These are phyloP conservation scores for Fusarium fracticaudum DNA, from an alignment of 2,329 filamentous ascomycete genomes.

Conservation along the genomic window DNA sequence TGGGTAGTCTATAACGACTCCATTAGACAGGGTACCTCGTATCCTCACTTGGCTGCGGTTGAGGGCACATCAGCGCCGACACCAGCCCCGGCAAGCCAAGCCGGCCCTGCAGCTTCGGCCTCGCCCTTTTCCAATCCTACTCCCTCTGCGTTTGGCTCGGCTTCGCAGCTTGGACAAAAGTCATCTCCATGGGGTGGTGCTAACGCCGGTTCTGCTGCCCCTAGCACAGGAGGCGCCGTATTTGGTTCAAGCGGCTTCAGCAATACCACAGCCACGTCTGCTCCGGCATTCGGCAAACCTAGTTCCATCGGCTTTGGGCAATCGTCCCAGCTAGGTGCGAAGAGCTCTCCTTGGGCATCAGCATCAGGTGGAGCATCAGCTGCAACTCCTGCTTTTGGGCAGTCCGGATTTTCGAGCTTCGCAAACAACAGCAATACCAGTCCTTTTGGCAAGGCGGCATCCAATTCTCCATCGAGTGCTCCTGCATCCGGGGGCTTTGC, in stretches of 20 bases:
- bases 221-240: conserved; percentile 48
- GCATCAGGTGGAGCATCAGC: conserved; percentile 30
- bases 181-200: conserved; percentile 61
- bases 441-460: conserved; percentile 51
- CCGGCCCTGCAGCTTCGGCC: conserved; percentile 44
- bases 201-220: conserved; percentile 42
- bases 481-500: conserved; percentile 60
- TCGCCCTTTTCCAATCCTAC: conserved; percentile 45
- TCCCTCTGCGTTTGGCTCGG: conserved; percentile 54
- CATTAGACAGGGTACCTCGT: conserved; percentile 77
- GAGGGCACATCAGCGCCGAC: conserved; percentile 49
- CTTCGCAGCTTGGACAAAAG: conserved; percentile 59
- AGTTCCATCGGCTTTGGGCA: conserved; percentile 63
- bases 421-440: conserved; percentile 48
- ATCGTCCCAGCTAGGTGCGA: conserved; percentile 57
- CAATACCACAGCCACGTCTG: conserved; percentile 47
- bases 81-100: conserved; percentile 43
- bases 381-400: conserved; percentile 61
- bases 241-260: conserved; percentile 61
- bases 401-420: conserved; percentile 59
- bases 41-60: conserved; percentile 71
- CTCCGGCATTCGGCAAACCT: conserved; percentile 61
- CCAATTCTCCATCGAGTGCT: conserved; percentile 42
- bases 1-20: conserved; percentile 93
- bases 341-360: conserved; percentile 64